phyloP scores from a whole-genome alignment of 441 rosid species.

The Adansonia grandidieri region DNA sequence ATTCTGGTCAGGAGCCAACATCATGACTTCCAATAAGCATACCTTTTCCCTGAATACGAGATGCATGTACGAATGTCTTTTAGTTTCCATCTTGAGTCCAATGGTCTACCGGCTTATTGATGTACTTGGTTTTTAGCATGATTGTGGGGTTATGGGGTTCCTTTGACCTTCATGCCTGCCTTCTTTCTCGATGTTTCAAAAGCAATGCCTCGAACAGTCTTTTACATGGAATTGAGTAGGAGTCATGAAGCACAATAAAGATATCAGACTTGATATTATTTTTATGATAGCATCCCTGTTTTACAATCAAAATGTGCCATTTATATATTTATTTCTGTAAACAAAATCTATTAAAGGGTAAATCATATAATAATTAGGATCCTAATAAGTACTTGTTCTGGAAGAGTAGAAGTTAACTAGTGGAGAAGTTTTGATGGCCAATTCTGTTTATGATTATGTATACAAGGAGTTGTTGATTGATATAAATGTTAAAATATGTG shows the following conservation, averaged over 20 bases:
- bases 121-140: constrained; percentile 4
- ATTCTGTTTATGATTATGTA: not conserved
- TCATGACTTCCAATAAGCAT: not conserved
- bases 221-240: not conserved
- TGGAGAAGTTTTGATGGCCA: not conserved
- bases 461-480: not conserved
- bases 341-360: not conserved
- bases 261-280: not conserved
- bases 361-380: not conserved
- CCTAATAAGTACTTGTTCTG: not conserved
- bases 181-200: not conserved
- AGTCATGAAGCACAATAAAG: not conserved
- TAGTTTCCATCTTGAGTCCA: not conserved
- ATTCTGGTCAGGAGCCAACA: not conserved
- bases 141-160: not conserved
- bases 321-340: not conserved
- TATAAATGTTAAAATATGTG: not conserved
- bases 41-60: not conserved
- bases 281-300: not conserved
- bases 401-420: not conserved
- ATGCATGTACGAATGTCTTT: not conserved
- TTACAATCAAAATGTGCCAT: not conserved
- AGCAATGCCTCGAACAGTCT: not conserved
- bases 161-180: not conserved
- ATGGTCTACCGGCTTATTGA: not conserved